These are phyloP conservation scores for Filobasidium floriforme DNA, from an alignment of 768 basidiomycete genomes.

Conservation along the genomic window DNA sequence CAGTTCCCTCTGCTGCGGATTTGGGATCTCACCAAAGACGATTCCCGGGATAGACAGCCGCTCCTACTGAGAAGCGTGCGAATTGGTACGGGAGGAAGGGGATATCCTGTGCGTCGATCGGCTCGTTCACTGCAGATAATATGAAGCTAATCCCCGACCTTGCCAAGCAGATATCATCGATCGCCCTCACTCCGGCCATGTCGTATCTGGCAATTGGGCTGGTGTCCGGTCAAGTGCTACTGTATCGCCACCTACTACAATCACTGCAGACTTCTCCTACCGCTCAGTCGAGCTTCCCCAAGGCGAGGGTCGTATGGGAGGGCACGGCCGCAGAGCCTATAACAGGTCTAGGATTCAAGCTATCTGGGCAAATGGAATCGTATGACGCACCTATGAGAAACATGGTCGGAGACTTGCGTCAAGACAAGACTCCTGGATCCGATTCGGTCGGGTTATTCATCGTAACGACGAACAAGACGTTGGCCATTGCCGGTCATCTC, in stretches of 20 bases:
- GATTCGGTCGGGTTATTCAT: conserved; percentile 59
- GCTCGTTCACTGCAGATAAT: neutral
- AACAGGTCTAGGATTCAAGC: conserved; percentile 86
- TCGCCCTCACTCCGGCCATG: conserved; percentile 68
- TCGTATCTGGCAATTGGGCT: conserved; percentile 85
- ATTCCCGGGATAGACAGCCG: conserved; percentile 60
- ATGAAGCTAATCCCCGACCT: conserved; percentile 1
- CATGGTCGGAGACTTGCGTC: too few relatives aligned
- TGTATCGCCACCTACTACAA: conserved; percentile 86
- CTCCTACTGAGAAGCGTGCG: conserved; percentile 65
- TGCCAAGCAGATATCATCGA: conserved; percentile 58
- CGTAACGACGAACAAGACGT: conserved; percentile 74
- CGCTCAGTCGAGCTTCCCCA: conserved; percentile 70
- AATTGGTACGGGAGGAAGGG: conserved; percentile 65
- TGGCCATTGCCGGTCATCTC: conserved; percentile 63
- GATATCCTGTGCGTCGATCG: conserved; percentile 58
- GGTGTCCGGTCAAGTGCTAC: conserved; percentile 86
- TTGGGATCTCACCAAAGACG: conserved; percentile 71
- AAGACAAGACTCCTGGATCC: neutral
- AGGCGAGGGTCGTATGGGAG: conserved; percentile 75
- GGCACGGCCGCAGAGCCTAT: conserved; percentile 72
- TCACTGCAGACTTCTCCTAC: conserved; percentile 62
- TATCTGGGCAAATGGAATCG: conserved; percentile 1
- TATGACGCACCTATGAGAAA: too few relatives aligned
- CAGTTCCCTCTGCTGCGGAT: conserved; percentile 55